Conservation (phyloP, 2,329 filamentous ascomycete species). For the Colletotrichum tofieldiae region DNA sequence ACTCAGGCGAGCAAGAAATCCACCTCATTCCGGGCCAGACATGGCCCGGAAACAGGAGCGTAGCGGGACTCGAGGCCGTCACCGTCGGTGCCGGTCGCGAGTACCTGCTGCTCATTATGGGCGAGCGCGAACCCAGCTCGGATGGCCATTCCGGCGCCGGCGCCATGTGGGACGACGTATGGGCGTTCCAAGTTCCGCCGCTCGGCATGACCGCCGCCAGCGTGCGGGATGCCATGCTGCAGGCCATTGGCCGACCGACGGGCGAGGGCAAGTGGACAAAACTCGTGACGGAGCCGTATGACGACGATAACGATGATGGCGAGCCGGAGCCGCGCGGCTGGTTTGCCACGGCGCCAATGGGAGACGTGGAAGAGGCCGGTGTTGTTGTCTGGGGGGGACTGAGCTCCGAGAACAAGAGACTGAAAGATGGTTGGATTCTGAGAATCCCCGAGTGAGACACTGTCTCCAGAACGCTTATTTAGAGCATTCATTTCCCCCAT, state of each 20-base stretch:
- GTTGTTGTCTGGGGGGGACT: constrained; percentile 75
- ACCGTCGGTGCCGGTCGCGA: constrained; percentile 73
- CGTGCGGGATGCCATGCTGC: constrained; percentile 69
- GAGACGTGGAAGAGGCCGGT: constrained; percentile 72
- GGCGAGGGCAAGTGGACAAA: constrained; percentile 73
- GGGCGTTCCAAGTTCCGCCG: constrained; percentile 75
- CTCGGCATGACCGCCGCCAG: constrained; percentile 69
- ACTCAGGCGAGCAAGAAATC: constrained; percentile 53
- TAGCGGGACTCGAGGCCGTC: constrained; percentile 68
- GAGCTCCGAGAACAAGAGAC: constrained; percentile 63
- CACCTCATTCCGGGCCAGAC: constrained; percentile 52
- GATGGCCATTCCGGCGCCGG: constrained; percentile 67
- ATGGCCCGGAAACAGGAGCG: constrained; percentile 70
- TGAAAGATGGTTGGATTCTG: constrained; percentile 77
- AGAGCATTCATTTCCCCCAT: too few species aligned
- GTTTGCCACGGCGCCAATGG: constrained; percentile 70
- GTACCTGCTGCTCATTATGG: constrained; percentile 74
- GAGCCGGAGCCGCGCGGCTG: constrained; percentile 70
- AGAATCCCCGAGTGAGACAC: constrained; percentile 58
- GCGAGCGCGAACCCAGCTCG: constrained; percentile 67
- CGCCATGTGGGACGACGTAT: constrained; percentile 73
- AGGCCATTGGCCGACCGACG: constrained; percentile 66
- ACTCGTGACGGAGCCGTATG: constrained; percentile 63
- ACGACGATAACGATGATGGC: constrained; percentile 62
- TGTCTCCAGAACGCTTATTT: neutral